Base-by-base conservation (phyloP, 2,329 filamentous ascomycete species). In the Fusarium graminum region DNA sequence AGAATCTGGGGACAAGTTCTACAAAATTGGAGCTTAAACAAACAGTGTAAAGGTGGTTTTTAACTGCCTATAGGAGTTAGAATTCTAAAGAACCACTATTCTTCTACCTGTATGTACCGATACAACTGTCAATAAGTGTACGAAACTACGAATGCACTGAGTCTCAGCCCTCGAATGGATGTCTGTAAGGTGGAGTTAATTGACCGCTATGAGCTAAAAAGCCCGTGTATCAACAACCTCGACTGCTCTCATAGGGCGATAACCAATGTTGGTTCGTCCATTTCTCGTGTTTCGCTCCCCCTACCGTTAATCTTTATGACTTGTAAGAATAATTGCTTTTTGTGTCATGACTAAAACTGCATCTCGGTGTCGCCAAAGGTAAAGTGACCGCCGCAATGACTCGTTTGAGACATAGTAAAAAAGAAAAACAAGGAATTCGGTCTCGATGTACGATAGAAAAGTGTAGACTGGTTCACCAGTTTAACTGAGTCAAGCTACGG, bases 1-100 rank as follows among this genome's bases (percentile, higher is more conserved):
- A 28, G 85, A 87, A 56, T 91, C 90, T 74, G 84, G 89, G 65
- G 80, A 81, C 42, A 91, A 89, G 78, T 91, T 91, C 76, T 81
- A 74, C 72, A 83, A 83, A 69, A 83, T 85, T 71, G 88, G 86
- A 85, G 84, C 87, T 74, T 89, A 76, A 74, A 29, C n/a, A 7
- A 17, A 22, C 26, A n/a, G 19, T 34, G 17, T 22, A 26, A 17
- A 25, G n/a, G 29, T 19, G 14, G 32, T 11, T n/a, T 28, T n/a
- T 39, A 19, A 43, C 42, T 30, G 7, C 17, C 14, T 29, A 34
- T 43, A 38, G 14, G 19, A 16, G 16, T 34, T 34, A 13, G 26
- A n/a, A 10, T 16, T 28, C 8, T 16, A 14, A n/a, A 14, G 16
- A 28, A 40, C 13, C 28, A 16, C 9, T 25, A 49, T 19, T 7